Conservation (phyloP, 192 early-diverging fungal species). For the Coemansia sp. region DNA sequence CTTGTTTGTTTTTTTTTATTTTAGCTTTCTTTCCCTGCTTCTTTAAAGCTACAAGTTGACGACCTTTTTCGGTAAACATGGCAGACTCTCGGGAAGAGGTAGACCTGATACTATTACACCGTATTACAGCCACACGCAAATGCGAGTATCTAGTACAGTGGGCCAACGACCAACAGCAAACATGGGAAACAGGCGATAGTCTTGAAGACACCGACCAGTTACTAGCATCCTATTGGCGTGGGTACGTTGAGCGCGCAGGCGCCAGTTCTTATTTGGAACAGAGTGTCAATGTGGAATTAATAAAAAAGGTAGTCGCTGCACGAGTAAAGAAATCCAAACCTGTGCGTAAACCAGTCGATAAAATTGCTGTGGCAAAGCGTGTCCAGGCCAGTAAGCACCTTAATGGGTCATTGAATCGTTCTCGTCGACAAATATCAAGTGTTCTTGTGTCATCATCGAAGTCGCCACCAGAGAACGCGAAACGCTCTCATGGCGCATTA, state of each 20-base stretch:
- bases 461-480: constrained; percentile 22
- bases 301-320: too few species aligned
- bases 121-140: constrained; percentile 3
- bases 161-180: constrained; percentile 24
- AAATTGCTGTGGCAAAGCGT: constrained; percentile 32
- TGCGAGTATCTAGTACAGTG: constrained; percentile 41
- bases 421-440: neutral
- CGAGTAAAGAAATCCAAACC: too few species aligned
- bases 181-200: constrained; percentile 25
- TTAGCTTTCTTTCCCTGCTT: too few species aligned
- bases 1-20: too few species aligned
- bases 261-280: too few species aligned
- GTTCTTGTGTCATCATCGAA: constrained; percentile 1
- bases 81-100: constrained; percentile 8
- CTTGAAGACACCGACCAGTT: constrained; percentile 16
- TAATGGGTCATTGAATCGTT: constrained; percentile 5
- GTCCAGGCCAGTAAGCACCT: constrained; percentile 37
- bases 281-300: too few species aligned
- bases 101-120: constrained; percentile 13
- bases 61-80: neutral
- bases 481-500: constrained; percentile 4
- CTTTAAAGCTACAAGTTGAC: neutral
- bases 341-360: constrained; percentile 13
- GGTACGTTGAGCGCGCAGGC: neutral
- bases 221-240: constrained; percentile 24